Base-by-base conservation (phyloP, 148 eudicot species). In the Diospyros lotus region DNA sequence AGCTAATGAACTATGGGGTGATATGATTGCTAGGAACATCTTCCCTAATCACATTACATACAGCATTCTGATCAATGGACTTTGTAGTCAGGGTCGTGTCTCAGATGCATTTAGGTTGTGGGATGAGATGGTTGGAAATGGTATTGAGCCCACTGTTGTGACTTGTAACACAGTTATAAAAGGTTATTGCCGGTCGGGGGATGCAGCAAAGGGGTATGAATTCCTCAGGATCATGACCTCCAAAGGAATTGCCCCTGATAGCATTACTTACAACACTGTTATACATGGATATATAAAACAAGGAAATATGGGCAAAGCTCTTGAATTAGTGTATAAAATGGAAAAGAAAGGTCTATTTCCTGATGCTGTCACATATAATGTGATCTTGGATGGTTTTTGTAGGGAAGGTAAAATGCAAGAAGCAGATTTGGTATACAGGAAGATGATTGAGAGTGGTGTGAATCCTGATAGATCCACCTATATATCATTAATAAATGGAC, bases 81-180 rank as follows among this genome's bases (percentile, higher is more conserved):
- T 80, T 81, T 89, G 91, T 82, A 84, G 46, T 48, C 60, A 51
- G 48, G 86, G 89, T 59, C 43, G 48, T 69, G 75, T 91, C 41
- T 50, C 81, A 43, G 85, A 89, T 71, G 96, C 96, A 18, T 78
- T 87, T 5, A 85, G 72, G 76, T 73, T 91, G 58, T 93, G 93
- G 98, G 87, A 89, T 79, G 92, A 89, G 84, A 93, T 93, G 98
- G 79, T 88, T 46, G 79, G 75, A 61, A 87, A 85, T 79, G 92
- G 84, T 44, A 82, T 91, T 65, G 79, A 85, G 64, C 96, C 96
- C 51, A 93, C 81, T 9, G 74, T 84, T 40, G 84, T 93, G 64
- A 89, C 88, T 52, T 93, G 86, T 69, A 93, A 93, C 81, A 80
- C 86, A 28, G 64, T 93, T 52, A 76, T 93, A 52, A 93, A 93